Evolutionary conservation across 2,329 filamentous ascomycete genomes (phyloP), one percentile per base, ranked within the genome.

Genomic region (Aspergillus fijiensis): DNA sequence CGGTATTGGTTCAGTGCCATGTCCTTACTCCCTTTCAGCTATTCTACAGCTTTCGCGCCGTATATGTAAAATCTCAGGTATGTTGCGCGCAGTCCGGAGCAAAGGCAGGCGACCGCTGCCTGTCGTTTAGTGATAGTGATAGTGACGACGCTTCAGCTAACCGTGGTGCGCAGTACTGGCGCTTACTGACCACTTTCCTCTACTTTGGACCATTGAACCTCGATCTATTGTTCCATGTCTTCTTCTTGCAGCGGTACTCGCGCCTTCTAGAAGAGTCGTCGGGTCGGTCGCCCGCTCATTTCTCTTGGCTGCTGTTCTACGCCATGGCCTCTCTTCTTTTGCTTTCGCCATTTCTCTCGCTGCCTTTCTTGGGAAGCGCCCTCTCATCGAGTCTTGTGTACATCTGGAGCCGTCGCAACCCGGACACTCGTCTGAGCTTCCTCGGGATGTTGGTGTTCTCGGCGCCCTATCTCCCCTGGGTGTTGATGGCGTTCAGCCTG

Each of bases 191-290:
- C 2, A 96, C 94, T 1, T 99, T 99, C 79, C 86, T 98, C 72
- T 99, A 98, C 81, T 98, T 98, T 73, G 95, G 95, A 2, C 93
- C 94, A 2, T 87, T 98, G 65, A 95, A 89, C 31, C 86, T 99
- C 72, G 95, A 98, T 75, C 87, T 99, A 47, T 84, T 98, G 68
- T 98, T 97, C 82, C 94, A 98, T 76, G 90, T 98, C 75, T 99
- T 97, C 84, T 99, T 99, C 80, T 88, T 97, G 60, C 93, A 97
- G 75, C 90, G 95, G 59, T 99, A 99, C 77, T 93, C 94, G 6
- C 90, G 95, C 54, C 89, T 98, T 49, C 86, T 99, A 51, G 95
- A 99, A 78, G 94, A 98, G 77, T 92, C 91, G 0, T 92, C 92
- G n/a, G 91, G 92, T 47, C 87, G 91, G 49, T 96, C 91, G 4